Evolutionary conservation across 495 filamentous ascomycete genomes (phyloP).

Genomic region (Cairneyella variabilis): DNA sequence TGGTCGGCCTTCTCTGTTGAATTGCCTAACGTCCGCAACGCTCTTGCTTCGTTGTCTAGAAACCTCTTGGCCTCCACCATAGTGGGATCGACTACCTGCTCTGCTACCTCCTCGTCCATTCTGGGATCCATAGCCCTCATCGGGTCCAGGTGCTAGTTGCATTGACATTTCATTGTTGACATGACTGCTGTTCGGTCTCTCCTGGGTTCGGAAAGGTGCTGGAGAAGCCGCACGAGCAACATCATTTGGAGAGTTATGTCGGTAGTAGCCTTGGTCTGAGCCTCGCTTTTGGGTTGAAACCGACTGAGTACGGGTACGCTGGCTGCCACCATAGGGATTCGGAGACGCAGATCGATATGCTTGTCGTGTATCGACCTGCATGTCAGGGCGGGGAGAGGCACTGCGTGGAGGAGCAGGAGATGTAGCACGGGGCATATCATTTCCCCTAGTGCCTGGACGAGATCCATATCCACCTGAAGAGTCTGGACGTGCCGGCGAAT

Average conservation of each 20-base stretch:
- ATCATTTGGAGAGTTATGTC: conserved; percentile 52
- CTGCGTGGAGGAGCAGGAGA: conserved; percentile 48
- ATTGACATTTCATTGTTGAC: conserved; percentile 55
- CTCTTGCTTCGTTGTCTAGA: conserved; percentile 75
- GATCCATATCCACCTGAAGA: conserved; percentile 23
- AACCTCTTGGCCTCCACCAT: conserved; percentile 50
- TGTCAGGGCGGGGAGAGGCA: conserved; percentile 48
- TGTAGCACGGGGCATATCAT: conserved; percentile 44
- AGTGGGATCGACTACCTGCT: conserved; percentile 40
- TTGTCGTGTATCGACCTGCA: conserved; percentile 30
- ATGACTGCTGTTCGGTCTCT: conserved; percentile 59
- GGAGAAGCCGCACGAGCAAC: conserved; percentile 53
- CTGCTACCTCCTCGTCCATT: conserved; percentile 36
- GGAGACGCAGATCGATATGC: conserved; percentile 47
- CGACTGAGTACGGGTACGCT: conserved; percentile 30
- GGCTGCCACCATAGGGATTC: conserved; percentile 45
- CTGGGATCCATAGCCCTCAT: conserved; percentile 53
- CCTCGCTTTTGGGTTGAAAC: conserved; percentile 44
- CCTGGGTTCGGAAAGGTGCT: conserved; percentile 52
- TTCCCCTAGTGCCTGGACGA: conserved; percentile 41
- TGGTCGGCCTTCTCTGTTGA: conserved; percentile 77
- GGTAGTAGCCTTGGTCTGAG: conserved; percentile 52
- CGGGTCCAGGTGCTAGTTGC: conserved; percentile 59
- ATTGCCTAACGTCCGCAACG: conserved; percentile 68
- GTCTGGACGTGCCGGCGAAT: conserved; percentile 19